Evolutionary conservation across 441 rosid genomes (phyloP).

Genomic region (Breynia disticha): DNA sequence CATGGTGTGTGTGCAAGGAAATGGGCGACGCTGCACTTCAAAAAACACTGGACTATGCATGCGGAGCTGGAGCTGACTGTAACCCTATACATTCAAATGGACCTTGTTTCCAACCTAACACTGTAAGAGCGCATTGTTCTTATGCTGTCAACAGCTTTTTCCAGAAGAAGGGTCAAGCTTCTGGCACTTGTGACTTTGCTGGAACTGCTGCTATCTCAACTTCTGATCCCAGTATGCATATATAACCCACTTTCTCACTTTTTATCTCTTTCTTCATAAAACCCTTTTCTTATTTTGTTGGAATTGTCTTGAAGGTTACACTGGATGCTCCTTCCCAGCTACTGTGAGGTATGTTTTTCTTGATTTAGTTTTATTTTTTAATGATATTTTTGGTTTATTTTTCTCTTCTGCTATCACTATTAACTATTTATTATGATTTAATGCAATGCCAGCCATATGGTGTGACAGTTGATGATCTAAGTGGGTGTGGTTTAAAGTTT

Average conservation of each 20-base stretch:
- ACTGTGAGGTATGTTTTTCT: slow-evolving; percentile 31
- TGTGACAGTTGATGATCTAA: too few relatives aligned
- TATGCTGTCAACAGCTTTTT: slow-evolving; percentile 90
- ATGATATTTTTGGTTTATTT: too few relatives aligned
- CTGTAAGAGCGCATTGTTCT: slow-evolving; percentile 64
- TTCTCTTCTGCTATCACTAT: too few relatives aligned
- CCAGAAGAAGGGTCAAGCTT: slow-evolving; percentile 55
- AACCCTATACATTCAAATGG: slow-evolving; percentile 41
- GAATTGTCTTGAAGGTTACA: slow-evolving; percentile 17
- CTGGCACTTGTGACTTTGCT: slow-evolving; percentile 60
- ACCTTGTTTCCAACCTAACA: slow-evolving; percentile 72
- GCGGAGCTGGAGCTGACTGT: slow-evolving; percentile 97
- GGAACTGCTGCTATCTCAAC: slow-evolving; percentile 46
- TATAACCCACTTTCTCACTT: slow-evolving; percentile 10
- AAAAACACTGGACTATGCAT: slow-evolving; percentile 77
- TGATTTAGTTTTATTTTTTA: background rate
- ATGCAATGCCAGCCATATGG: too few relatives aligned
- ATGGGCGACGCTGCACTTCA: slow-evolving; percentile 45
- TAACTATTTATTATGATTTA: too few relatives aligned
- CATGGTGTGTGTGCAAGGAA: slow-evolving; percentile 82
- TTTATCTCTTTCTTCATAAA: background rate
- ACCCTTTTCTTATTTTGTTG: background rate
- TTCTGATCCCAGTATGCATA: slow-evolving; percentile 84
- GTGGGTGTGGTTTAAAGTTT: too few relatives aligned
- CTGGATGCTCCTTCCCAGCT: slow-evolving; percentile 39